Conservation (phyloP, 371 early-diverging fungal species). For the Mortierella sp. region DNA sequence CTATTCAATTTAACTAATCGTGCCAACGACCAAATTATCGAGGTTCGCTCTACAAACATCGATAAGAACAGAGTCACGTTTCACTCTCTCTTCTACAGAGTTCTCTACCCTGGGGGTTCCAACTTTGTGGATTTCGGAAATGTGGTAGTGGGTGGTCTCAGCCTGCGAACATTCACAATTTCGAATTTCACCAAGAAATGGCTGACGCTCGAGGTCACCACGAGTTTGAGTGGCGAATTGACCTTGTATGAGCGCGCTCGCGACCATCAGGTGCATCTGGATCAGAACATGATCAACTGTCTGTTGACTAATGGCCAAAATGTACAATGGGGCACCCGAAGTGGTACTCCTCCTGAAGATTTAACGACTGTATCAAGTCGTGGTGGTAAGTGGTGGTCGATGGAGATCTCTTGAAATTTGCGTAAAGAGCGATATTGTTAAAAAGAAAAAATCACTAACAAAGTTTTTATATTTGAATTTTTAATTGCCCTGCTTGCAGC, state of each 20-base stretch:
- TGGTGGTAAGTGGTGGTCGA: constrained; percentile 6
- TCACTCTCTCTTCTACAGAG: constrained; percentile 96
- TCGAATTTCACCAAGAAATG: constrained; percentile 83
- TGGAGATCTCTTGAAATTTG: background rate
- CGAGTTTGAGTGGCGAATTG: constrained; percentile 81
- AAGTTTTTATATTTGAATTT: background rate
- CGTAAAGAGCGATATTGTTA: background rate
- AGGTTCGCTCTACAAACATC: constrained; percentile 93
- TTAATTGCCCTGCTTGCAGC: background rate
- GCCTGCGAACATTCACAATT: constrained; percentile 84
- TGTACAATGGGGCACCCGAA: background rate
- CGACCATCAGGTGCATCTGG: constrained; percentile 36
- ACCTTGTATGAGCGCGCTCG: constrained; percentile 46
- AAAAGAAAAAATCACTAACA: background rate
- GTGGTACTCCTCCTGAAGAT: background rate
- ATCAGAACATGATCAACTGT: constrained; percentile 19
- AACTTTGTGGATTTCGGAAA: constrained; percentile 96
- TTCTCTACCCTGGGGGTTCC: constrained; percentile 88
- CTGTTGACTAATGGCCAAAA: constrained; percentile 16
- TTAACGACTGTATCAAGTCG: constrained; percentile 9
- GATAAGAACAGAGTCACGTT: constrained; percentile 96
- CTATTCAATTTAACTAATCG: constrained; percentile 91
- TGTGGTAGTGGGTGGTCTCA: constrained; percentile 86
- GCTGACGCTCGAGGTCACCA: constrained; percentile 70
- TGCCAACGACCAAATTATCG: constrained; percentile 91